Base-by-base conservation (phyloP, 2,329 filamentous ascomycete genomes). In the Plenodomus biglobosus region DNA sequence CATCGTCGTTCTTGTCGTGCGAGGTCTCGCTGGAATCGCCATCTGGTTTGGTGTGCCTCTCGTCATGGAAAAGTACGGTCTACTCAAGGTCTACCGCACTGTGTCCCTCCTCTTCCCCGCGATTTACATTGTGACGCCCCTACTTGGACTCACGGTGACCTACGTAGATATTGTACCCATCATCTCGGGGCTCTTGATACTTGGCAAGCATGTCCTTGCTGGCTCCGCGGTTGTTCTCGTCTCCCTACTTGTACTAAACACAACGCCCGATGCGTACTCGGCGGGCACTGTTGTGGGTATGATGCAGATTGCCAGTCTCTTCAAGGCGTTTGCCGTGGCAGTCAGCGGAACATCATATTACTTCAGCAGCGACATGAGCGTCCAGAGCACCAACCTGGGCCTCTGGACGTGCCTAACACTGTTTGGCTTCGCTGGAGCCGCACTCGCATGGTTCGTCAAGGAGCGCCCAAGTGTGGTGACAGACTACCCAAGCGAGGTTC, bases 271-370 rank as follows among this genome's bases (percentile, higher is more conserved):
- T 47, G 74, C 75, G 4, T 74, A 71, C 42, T 76, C 73, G 1
- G 72, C 76, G 5, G 76, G 76, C 34, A 76, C 75, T 16, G 71
- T 77, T 5, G 72, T 78, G 38, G 76, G 76, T n/a, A 69, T 78
- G 58, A 72, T 78, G 61, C 76, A 76, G 47, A 65, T 76, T 3
- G 73, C 75, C 17, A 74, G 68, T 44, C 64, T 78, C 5, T 77
- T 78, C 64, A 75, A 74, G 46, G 75, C 74, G 11, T 70, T 78
- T 20, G 76, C 75, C 6, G 75, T 78, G 1, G 74, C 74, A 1
- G 71, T 76, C 17, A 73, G 69, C 19, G 75, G 75, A 4, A 69
- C 74, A 10, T 75, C 70, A 55, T 78, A 76, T 56, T 76, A 73
- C 50, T 62, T 77, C 36, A 74, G 72, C 56, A 69, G 70, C 54